These are phyloP conservation scores for Trametes meyenii DNA, from an alignment of 768 basidiomycete species.

Conservation along the genomic window DNA sequence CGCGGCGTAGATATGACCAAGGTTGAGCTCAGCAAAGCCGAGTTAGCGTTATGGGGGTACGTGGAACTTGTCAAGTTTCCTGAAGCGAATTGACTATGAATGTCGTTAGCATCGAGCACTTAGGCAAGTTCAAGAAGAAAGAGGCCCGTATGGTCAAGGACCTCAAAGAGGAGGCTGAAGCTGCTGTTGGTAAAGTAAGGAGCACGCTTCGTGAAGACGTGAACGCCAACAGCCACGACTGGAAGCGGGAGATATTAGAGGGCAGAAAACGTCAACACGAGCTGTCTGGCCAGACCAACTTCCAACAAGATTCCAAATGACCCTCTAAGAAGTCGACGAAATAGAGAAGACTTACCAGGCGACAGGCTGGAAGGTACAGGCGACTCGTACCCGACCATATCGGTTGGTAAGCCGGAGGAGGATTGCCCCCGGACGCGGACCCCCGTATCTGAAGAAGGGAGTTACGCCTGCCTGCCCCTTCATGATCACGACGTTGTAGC, in stretches of 20 bases:
- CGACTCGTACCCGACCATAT: no score
- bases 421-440: no score
- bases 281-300: no score
- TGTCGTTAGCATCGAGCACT: slow-evolving; percentile 47
- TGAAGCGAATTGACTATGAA: background rate
- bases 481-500: no score
- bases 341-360: no score
- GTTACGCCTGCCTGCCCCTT: no score
- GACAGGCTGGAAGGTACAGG: no score
- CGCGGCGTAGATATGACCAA: slow-evolving; percentile 62
- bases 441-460: no score
- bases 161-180: slow-evolving; percentile 39
- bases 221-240: slow-evolving; percentile 11
- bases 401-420: no score
- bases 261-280: slow-evolving; percentile 20
- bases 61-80: slow-evolving; percentile 11
- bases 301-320: no score
- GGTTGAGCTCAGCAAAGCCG: slow-evolving; percentile 63
- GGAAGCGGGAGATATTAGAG: slow-evolving; percentile 41
- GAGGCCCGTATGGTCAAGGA: slow-evolving; percentile 34
- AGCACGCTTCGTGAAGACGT: background rate
- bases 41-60: slow-evolving; percentile 58
- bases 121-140: slow-evolving; percentile 47
- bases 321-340: no score
- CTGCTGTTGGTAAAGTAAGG: slow-evolving; percentile 31